Base-by-base conservation (phyloP, 305 asterid species). In the Caryopteris hybrid region DNA sequence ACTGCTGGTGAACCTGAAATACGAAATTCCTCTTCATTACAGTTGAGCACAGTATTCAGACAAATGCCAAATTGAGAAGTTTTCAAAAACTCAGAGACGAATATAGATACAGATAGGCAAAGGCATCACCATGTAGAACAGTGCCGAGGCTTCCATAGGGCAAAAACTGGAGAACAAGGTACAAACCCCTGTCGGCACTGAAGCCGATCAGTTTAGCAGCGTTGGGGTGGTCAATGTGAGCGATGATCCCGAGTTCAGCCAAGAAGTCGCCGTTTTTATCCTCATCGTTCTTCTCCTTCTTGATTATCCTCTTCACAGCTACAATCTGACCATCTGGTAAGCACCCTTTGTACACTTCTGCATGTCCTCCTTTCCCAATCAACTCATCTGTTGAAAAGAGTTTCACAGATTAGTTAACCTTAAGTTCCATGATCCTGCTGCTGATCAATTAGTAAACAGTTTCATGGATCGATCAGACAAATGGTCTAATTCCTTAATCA, bases 351-450 rank as follows among this genome's bases (percentile, higher is more conserved):
- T 86, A 95, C 74, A 95, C 99, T 79, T 86, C 89, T 34, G 99
- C 98, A 68, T 91, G 97, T n/a, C 99, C 99, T 6, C 98, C 99
- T 88, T 89, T 84, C 53, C 99, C 99, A 36, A 95, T 79, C 81
- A 94, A 59, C 67, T 86, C 86, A 72, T 86, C 99, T 94, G 43
- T 41, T 34, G 16, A 63, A 60, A 46, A 50, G 13, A 3, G 22
- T 16, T 3, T n/a, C 34, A 42, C 48, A 33, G 60, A 56, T 51
- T 51, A 36, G 73, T 73, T 60, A 39, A 74, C 22, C 54, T 58
- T 39, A 41, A 41, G 55, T 53, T 77, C 59, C 20, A 13, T 29
- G 77, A 72, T 64, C 36, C 43, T 29, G 72, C 58, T 45, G 61
- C 50, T 6, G 23, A 63, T 38, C 31, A 68, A 46, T 39, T 23